Evolutionary conservation across 352 stramenopile genomes (phyloP), one percentile per base, ranked within the genome.

Genomic region (Ophiocytium majus): DNA sequence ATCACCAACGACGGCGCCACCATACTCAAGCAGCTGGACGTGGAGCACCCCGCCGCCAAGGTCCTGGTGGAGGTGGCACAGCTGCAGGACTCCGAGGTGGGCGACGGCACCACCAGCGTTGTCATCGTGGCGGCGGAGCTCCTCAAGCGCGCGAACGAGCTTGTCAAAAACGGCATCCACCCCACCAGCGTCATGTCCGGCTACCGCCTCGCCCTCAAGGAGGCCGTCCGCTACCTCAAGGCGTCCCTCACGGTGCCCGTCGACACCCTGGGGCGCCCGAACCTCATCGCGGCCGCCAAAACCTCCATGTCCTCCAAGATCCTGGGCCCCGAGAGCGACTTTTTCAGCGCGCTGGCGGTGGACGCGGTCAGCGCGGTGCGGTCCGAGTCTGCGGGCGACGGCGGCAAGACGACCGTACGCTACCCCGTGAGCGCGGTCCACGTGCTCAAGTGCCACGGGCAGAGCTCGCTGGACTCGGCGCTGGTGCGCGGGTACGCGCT

Each of bases 1-100:
- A 99, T 99, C 90, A 99, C 97, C 23, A 99, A 99, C 91, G 97
- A 99, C 88, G 97, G 97, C 76, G 97, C 97, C n/a, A 99, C 97
- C 50, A 99, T 99, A 90, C 92, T 99, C 76, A 97, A 98, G 92
- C 96, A 98, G 87, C 91, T 99, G 43, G 96, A 99, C 85, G 97
- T 99, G 10, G 97, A 99, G 88, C 97, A 99, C 91, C 97, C 97
- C 34, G 97, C 97, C 0, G 97, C 96, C 35, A 98, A 99, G 83
- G 96, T 99, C 14, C 91, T 99, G 9, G 97, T 99, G 1, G 97
- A 99, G 89, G 92, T 99, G 19, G 96, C 97, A 0, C 94, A 98
- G 71, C 92, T 99, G 35, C 97, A 99, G 91, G 97, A 99, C 91
- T 93, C 98, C 85, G 85, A 85, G 84, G 84, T 88, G 71, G 97